Evolutionary conservation across 75 land plant genomes (phyloP), one percentile per base, ranked within the genome.

Genomic region (Selaginella moellendorffii): DNA sequence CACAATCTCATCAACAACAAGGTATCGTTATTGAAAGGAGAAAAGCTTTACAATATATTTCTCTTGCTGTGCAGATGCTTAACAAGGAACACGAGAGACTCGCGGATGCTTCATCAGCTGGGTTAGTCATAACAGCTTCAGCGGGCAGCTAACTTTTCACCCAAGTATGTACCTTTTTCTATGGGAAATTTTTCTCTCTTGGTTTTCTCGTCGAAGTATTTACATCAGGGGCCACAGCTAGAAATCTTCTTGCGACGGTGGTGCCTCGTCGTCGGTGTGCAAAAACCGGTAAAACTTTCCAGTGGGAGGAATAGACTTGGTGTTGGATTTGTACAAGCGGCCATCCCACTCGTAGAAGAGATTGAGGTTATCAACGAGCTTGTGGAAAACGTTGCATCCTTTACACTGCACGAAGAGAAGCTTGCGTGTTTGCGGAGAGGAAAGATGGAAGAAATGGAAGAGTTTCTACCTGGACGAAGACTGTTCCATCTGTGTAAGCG

Each of bases 1-100:
- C 97, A 92, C 76, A 92, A 92, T 67, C 78, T 92, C 68, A 92
- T 92, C 64, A 92, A 92, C 76, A 92, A 92, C 77, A 92, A 92
- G 86, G 97, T 92, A 65, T 26, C 22, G 26, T 0, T 56, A 14
- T 24, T 26, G n/a, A n/a, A n/a, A n/a, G n/a, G n/a, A n/a, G n/a
- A n/a, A n/a, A n/a, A n/a, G n/a, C n/a, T 36, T 5, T 36, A 36
- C 14, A 36, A 36, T 36, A 36, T 36, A 36, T 36, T 36, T n/a
- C n/a, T n/a, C n/a, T 64, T 28, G 18, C 24, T 22, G 20, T 63
- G 29, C 82, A 92, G 97, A 86, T 92, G 72, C 79, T 92, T 22
- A 92, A 92, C 75, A 92, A 92, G 68, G 97, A 92, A 61, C 97
- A 92, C 66, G 97, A 92, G 73, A 92, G 92, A 67, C 79, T 85